Conservation (phyloP, 1,284 basidiomycete genomes). For the Trichosporon faecale region DNA sequence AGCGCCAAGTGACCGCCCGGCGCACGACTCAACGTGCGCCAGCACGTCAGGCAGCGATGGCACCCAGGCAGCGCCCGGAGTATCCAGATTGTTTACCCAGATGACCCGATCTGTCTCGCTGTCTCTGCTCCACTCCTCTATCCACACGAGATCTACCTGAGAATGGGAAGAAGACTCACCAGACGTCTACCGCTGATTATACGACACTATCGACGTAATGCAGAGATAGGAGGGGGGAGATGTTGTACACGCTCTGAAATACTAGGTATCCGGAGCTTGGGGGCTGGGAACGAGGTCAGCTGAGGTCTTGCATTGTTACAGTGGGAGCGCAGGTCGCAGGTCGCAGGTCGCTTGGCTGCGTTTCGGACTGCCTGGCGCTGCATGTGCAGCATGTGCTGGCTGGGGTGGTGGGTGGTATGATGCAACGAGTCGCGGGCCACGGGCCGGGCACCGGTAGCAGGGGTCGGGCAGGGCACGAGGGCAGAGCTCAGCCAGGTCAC, state of each 20-base stretch:
- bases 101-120: neutral
- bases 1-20: neutral
- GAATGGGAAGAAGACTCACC: neutral
- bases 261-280: slow-evolving; percentile 1
- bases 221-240: neutral
- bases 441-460: neutral
- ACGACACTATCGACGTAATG: neutral
- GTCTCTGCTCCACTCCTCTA: neutral
- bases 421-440: neutral
- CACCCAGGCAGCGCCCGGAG: neutral
- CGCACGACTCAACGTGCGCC: neutral
- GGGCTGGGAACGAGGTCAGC: neutral
- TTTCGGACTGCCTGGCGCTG: neutral
- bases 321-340: neutral
- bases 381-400: too few species aligned
- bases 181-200: neutral
- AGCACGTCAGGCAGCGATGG: neutral
- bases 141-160: neutral
- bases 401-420: neutral
- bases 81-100: neutral
- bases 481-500: neutral
- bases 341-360: neutral
- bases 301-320: neutral
- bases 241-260: neutral
- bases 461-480: neutral